Evolutionary conservation across 2,329 filamentous ascomycete species (phyloP).

Genomic region (Cordyceps cateniannulata): DNA sequence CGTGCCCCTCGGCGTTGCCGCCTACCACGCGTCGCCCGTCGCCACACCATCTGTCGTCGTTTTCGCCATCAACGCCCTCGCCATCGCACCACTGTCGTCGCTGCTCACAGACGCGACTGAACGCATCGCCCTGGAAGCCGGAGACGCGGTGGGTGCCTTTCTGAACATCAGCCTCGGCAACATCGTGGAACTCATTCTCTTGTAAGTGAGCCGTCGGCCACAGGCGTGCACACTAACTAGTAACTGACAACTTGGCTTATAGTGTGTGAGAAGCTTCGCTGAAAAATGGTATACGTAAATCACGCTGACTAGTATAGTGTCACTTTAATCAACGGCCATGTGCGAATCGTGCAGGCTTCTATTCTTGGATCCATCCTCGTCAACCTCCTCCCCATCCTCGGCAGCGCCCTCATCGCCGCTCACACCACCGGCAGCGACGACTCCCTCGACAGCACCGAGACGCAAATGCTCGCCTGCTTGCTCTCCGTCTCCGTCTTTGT

Average conservation of each 20-base stretch:
- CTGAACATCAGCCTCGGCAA: conserved; percentile 59
- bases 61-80: conserved; percentile 55
- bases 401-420: conserved; percentile 67
- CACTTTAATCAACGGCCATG: conserved; percentile 50
- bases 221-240: not conserved
- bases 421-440: conserved; percentile 64
- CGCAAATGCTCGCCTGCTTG: conserved; percentile 29
- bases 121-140: conserved; percentile 48
- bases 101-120: conserved; percentile 54
- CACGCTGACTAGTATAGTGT: conserved; percentile 33
- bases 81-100: conserved; percentile 52
- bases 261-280: not conserved
- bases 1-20: conserved; percentile 61
- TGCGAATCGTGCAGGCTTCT: conserved; percentile 69
- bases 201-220: conserved; percentile 27
- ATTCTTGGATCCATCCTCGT: conserved; percentile 72
- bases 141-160: conserved; percentile 52
- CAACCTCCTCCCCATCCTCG: conserved; percentile 67
- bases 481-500: conserved; percentile 33
- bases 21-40: conserved; percentile 30
- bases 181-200: conserved; percentile 56
- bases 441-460: conserved; percentile 27
- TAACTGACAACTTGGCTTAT: conserved; percentile 14
- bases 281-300: not conserved
- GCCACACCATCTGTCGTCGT: conserved; percentile 32